These are phyloP conservation scores for Apiospora aurea DNA, from an alignment of 2,329 filamentous ascomycete species.

Conservation along the genomic window DNA sequence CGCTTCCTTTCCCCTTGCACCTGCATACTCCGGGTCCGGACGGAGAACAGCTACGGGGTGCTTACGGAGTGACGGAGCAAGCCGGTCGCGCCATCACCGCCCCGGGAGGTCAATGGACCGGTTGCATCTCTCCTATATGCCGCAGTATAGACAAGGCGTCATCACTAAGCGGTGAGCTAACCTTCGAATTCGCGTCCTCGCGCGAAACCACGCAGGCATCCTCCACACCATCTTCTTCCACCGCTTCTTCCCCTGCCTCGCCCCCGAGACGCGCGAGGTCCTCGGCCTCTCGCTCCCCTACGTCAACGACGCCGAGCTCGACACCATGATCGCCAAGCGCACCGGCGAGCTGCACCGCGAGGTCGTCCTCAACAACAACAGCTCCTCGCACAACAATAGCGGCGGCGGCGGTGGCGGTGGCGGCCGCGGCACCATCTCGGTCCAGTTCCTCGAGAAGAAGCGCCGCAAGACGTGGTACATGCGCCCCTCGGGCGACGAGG, in stretches of 20 bases:
- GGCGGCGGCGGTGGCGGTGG: constrained; percentile 19
- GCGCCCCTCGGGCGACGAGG: constrained; percentile 71
- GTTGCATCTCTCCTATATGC: not conserved
- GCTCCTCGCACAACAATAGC: constrained; percentile 26
- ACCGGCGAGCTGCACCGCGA: constrained; percentile 81
- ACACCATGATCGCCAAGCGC: constrained; percentile 91
- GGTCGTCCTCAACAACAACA: constrained; percentile 66
- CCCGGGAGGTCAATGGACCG: not conserved
- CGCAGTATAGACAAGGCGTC: too few species aligned
- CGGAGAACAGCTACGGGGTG: not conserved
- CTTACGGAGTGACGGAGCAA: constrained; percentile 1
- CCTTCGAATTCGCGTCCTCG: not conserved
- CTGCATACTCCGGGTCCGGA: not conserved
- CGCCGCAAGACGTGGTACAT: constrained; percentile 83
- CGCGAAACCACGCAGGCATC: constrained; percentile 65
- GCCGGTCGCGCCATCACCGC: not conserved
- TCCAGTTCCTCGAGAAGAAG: constrained; percentile 95
- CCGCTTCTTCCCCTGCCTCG: constrained; percentile 89
- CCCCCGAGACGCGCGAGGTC: constrained; percentile 84
- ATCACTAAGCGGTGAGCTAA: not conserved
- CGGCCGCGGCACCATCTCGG: constrained; percentile 71
- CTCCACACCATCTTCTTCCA: constrained; percentile 99
- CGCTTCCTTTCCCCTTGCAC: not conserved
- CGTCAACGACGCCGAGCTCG: constrained; percentile 88
- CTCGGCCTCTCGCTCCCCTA: constrained; percentile 90